A percentile compares a stretch with the other conserved stretches of the same genome.
These are phyloP conservation scores for Didymella arachidicola DNA, from an alignment of 2,329 filamentous ascomycete species.

Conservation along the genomic window DNA sequence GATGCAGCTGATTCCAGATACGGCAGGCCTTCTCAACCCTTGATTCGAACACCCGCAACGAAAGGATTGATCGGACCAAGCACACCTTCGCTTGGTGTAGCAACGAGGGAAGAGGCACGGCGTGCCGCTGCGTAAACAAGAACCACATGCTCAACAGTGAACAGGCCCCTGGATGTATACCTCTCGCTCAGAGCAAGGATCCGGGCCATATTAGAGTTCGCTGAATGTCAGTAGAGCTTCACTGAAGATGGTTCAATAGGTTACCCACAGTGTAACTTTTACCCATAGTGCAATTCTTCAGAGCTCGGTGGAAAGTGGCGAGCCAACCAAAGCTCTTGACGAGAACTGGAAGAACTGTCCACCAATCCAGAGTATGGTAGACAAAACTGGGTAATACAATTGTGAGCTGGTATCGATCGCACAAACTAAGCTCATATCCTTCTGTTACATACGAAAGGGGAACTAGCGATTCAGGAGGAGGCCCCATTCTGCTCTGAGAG, in stretches of 20 bases:
- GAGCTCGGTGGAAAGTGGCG: not conserved
- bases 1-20: not conserved
- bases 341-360: not conserved
- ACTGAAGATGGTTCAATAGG: not conserved
- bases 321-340: conserved; percentile 1
- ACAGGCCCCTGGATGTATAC: not conserved
- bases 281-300: not conserved
- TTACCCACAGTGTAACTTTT: not conserved
- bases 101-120: not conserved
- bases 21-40: not conserved
- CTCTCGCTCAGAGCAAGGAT: not conserved
- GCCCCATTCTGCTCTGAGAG: conserved; percentile 39
- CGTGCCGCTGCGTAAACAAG: not conserved
- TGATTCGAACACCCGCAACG: not conserved
- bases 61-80: not conserved
- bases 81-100: not conserved
- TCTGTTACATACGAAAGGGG: not conserved
- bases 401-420: not conserved
- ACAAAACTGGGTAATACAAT: not conserved
- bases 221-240: not conserved
- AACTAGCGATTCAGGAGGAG: not conserved
- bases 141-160: not conserved
- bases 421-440: not conserved
- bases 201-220: not conserved
- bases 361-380: not conserved